Evolutionary conservation across 2,329 filamentous ascomycete genomes (phyloP).

Genomic region (Bertia moriformis): DNA sequence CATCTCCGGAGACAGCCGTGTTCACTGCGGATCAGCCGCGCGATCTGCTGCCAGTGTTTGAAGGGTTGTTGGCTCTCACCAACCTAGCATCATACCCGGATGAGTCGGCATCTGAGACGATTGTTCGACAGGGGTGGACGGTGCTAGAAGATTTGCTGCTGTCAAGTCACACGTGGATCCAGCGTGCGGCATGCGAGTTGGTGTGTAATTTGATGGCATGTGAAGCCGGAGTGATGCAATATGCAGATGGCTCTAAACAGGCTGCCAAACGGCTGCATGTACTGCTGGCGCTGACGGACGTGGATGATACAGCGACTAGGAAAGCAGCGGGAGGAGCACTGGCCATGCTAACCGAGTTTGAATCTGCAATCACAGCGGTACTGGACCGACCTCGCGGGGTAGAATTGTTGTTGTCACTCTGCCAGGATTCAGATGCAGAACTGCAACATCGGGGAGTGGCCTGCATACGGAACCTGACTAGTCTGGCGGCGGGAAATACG

Average conservation of each 20-base stretch:
- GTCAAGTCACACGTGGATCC: neutral
- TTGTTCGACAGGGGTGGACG: neutral
- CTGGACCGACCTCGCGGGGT: neutral
- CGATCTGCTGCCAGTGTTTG: neutral
- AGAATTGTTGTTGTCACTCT: neutral
- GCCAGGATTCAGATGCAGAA: neutral
- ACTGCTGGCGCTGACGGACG: neutral
- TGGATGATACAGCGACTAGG: neutral
- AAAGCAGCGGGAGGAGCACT: neutral
- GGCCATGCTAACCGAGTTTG: neutral
- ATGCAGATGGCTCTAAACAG: neutral
- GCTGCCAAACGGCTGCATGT: neutral
- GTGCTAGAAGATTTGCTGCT: neutral
- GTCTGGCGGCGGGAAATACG: neutral
- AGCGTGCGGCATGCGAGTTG: neutral
- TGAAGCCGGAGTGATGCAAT: neutral
- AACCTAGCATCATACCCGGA: slow-evolving; percentile 1
- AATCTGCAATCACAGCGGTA: neutral
- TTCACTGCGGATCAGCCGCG: slow-evolving; percentile 1
- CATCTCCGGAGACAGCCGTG: neutral
- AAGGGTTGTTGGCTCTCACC: neutral
- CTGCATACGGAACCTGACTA: neutral
- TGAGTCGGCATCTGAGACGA: neutral
- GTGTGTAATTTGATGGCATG: slow-evolving; percentile 1
- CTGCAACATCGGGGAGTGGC: neutral